These are phyloP conservation scores for Erucastrum elatum DNA, from an alignment of 345 rosid species.

Conservation along the genomic window DNA sequence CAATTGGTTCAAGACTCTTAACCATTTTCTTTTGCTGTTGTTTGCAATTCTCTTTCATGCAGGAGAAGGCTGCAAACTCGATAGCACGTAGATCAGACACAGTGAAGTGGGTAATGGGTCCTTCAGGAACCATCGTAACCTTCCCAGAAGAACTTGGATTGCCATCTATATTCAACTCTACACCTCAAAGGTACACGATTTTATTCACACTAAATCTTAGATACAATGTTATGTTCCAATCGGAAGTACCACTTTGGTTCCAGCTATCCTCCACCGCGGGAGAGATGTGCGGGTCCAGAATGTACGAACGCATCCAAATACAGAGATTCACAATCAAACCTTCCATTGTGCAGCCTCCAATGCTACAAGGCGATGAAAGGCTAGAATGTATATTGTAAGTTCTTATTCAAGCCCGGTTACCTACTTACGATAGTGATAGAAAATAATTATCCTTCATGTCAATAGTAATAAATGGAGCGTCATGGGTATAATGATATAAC, in stretches of 20 bases:
- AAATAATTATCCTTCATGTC: slow-evolving; percentile 15
- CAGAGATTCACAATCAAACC: slow-evolving; percentile 78
- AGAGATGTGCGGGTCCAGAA: slow-evolving; percentile 77
- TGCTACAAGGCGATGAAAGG: slow-evolving; percentile 88
- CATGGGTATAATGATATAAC: neutral
- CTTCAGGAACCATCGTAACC: slow-evolving; percentile 69
- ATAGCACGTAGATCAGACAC: slow-evolving; percentile 54
- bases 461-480: slow-evolving; percentile 8
- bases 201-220: neutral
- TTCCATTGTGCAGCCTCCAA: slow-evolving; percentile 84
- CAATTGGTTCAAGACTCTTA: too few species aligned
- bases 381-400: slow-evolving; percentile 3
- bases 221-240: neutral
- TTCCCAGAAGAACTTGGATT: slow-evolving; percentile 77
- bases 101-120: slow-evolving; percentile 67
- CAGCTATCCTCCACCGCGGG: slow-evolving; percentile 93
- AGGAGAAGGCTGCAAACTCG: slow-evolving; percentile 78
- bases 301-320: slow-evolving; percentile 80
- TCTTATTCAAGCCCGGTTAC: neutral
- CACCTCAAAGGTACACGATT: slow-evolving; percentile 50
- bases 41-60: slow-evolving; percentile 6
- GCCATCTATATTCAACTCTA: slow-evolving; percentile 65
- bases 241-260: neutral
- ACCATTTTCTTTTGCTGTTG: too few species aligned
- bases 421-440: neutral